phyloP scores from a whole-genome alignment of 1,284 basidiomycete genomes.

The Baeospora myosura region DNA sequence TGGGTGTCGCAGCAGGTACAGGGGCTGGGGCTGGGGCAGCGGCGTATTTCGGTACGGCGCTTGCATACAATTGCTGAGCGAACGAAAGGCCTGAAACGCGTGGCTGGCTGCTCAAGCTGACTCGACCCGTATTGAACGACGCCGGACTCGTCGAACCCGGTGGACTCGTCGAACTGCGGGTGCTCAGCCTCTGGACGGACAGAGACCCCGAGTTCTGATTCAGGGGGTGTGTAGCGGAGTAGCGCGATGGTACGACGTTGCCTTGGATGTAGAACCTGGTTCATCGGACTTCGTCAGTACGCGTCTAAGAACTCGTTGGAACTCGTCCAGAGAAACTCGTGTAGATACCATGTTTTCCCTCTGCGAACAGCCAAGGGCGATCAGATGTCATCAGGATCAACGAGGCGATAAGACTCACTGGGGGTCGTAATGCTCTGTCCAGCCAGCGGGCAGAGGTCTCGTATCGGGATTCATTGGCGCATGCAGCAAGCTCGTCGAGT shows the following conservation, averaged over 20 bases:
- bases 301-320: not conserved
- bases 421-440: not conserved
- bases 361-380: not conserved
- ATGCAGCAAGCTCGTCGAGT: not conserved
- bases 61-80: slow-evolving; percentile 4
- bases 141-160: not conserved
- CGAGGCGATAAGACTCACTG: not conserved
- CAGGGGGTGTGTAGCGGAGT: not conserved
- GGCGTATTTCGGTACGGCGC: not conserved
- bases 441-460: not conserved
- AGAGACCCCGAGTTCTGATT: not conserved
- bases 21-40: not conserved
- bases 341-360: not conserved
- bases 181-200: not conserved
- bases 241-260: not conserved
- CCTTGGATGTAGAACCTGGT: slow-evolving; percentile 2
- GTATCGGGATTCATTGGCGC: not conserved
- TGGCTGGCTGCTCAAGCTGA: too few species aligned
- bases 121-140: too few species aligned
- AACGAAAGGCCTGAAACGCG: not conserved
- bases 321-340: not conserved
- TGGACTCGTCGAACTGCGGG: not conserved
- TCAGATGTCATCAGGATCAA: not conserved
- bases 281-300: not conserved
- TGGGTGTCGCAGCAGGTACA: not conserved